These are phyloP conservation scores for Moricandia moricandioides DNA, from an alignment of 345 rosid genomes.

Conservation along the genomic window DNA sequence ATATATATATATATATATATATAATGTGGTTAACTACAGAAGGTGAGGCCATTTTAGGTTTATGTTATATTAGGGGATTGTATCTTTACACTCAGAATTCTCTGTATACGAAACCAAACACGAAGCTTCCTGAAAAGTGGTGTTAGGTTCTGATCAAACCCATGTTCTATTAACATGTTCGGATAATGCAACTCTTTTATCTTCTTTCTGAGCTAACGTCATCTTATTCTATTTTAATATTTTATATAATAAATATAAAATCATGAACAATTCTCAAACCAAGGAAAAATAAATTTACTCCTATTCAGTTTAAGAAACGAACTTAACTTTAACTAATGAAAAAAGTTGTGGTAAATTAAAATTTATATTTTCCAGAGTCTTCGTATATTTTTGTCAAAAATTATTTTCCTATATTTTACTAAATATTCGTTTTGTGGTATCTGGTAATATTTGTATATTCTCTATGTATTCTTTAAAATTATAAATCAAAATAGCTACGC, in stretches of 20 bases:
- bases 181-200: conserved; percentile 36
- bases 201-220: conserved; percentile 13
- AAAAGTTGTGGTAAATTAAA: background rate
- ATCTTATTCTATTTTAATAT: conserved; percentile 5
- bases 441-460: background rate
- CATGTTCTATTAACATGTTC: conserved; percentile 44
- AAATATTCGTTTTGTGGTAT: background rate
- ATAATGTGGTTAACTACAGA: conserved; percentile 1
- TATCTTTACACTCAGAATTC: conserved; percentile 41
- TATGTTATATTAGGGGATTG: conserved; percentile 14
- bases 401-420: background rate
- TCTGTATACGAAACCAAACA: conserved; percentile 35
- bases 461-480: too few species aligned
- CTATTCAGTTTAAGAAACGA: background rate
- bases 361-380: background rate
- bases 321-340: background rate
- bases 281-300: background rate
- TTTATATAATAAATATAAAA: background rate
- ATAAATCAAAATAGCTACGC: background rate
- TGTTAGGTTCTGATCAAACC: conserved; percentile 39
- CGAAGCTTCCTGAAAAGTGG: conserved; percentile 32
- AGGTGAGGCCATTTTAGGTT: conserved; percentile 20
- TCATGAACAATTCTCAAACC: background rate
- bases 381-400: background rate
- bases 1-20: background rate